Percentiles rank a stretch among this genome's conserved stretches.
Conservation (phyloP, 257 asterid species). For the Solanum rostratum region DNA sequence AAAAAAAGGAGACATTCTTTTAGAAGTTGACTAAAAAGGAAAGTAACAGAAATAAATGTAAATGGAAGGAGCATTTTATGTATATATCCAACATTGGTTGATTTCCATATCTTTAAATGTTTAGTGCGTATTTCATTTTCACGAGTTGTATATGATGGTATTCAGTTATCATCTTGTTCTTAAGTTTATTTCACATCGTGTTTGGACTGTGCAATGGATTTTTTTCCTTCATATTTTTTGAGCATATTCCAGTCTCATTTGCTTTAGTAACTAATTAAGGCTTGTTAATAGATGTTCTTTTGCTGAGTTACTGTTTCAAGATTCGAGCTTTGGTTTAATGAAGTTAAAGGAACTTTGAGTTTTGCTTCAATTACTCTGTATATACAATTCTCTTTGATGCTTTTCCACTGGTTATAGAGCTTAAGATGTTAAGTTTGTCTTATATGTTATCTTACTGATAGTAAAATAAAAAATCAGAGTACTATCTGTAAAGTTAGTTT, state of each 20-base stretch:
- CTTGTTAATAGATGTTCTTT: neutral
- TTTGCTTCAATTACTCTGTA: neutral
- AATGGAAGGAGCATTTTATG: too few species aligned
- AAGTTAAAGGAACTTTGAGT: neutral
- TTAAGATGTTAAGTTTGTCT: neutral
- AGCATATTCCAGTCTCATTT: neutral
- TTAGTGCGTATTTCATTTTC: neutral
- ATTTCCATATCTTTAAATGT: neutral
- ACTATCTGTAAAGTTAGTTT: neutral
- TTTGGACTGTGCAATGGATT: neutral
- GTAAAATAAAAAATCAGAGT: neutral
- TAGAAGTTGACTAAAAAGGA: too few species aligned
- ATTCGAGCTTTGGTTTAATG: neutral
- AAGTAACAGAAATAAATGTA: neutral
- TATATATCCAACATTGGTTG: neutral
- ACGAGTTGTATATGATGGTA: neutral
- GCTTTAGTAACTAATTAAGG: neutral
- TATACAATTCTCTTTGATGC: neutral
- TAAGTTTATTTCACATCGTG: neutral
- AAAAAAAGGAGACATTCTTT: neutral
- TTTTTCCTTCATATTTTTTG: neutral
- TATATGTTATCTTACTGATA: neutral
- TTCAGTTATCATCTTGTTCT: neutral
- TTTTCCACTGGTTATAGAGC: neutral
- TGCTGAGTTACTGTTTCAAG: neutral